A percentile compares a stretch with the other conserved stretches of the same genome.
Evolutionary conservation across 2,329 filamentous ascomycete genomes (phyloP).

Genomic region (Colletotrichum ledebouriae): DNA sequence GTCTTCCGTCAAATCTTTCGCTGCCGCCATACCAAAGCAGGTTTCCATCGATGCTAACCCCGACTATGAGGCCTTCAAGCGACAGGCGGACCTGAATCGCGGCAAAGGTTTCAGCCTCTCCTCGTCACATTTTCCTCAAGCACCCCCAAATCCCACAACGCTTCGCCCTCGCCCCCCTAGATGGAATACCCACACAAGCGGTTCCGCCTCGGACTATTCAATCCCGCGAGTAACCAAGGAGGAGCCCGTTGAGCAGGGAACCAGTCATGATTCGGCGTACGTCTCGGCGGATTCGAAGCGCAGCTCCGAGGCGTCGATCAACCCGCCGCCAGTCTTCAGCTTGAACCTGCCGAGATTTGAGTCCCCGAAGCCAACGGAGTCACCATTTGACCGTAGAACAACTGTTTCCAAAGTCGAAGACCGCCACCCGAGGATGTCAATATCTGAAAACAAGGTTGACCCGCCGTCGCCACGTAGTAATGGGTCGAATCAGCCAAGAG

Average conservation of each 20-base stretch:
- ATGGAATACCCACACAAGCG: conserved; percentile 64
- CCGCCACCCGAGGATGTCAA: conserved; percentile 67
- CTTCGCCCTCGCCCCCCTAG: conserved; percentile 59
- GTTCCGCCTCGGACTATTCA: conserved; percentile 53
- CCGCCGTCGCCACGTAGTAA: conserved; percentile 51
- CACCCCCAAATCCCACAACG: conserved; percentile 48
- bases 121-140: conserved; percentile 60
- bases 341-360: conserved; percentile 57
- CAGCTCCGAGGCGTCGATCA: conserved; percentile 63
- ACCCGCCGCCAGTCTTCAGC: conserved; percentile 51
- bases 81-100: conserved; percentile 76
- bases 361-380: conserved; percentile 51
- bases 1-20: conserved; percentile 78
- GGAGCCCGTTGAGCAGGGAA: conserved; percentile 56
- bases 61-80: conserved; percentile 84
- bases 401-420: conserved; percentile 61
- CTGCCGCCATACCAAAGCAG: conserved; percentile 75
- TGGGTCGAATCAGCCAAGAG: conserved; percentile 48
- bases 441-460: conserved; percentile 62
- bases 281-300: conserved; percentile 68
- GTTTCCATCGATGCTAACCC: conserved; percentile 81
- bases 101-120: conserved; percentile 63
- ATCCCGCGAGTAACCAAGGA: conserved; percentile 28
- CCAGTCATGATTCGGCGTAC: conserved; percentile 66
- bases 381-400: conserved; percentile 52